phyloP scores from a whole-genome alignment of 805 yeast genomes.

The Saccharomycopsis schoenii region DNA sequence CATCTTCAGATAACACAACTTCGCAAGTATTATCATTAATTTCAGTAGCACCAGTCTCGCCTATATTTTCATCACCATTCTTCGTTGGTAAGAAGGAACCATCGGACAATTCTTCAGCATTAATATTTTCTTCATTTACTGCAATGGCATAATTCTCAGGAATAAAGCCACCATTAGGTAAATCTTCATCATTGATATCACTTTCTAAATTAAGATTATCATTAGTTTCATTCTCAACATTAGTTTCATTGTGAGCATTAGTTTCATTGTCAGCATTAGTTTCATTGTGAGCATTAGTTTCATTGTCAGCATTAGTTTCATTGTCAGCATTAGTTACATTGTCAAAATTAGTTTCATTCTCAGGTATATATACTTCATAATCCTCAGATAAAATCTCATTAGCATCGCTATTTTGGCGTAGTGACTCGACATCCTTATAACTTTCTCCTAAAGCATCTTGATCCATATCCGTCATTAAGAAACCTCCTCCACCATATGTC shows the following conservation, averaged over 20 bases:
- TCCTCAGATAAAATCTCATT: background rate
- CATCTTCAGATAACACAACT: too few species aligned
- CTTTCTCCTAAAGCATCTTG: constrained; percentile 6
- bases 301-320: background rate
- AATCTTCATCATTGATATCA: constrained; percentile 3
- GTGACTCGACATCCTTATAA: background rate
- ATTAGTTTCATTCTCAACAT: background rate
- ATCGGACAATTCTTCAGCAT: background rate
- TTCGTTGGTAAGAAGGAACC: background rate
- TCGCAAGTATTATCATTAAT: background rate
- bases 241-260: too few species aligned
- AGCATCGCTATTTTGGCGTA: background rate
- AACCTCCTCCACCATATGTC: constrained; percentile 16
- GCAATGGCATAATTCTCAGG: background rate
- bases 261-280: too few species aligned
- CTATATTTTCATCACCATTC: background rate
- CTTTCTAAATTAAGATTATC: background rate
- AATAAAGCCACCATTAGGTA: constrained; percentile 25
- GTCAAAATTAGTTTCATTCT: background rate
- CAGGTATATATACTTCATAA: background rate
- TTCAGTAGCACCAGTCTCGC: background rate
- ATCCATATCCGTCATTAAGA: constrained; percentile 15
- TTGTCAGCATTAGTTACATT: background rate
- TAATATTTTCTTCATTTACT: background rate
- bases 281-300: too few species aligned